Conservation (phyloP, 176 grass and related monocot genomes). For the Aegilops umbellulata region DNA sequence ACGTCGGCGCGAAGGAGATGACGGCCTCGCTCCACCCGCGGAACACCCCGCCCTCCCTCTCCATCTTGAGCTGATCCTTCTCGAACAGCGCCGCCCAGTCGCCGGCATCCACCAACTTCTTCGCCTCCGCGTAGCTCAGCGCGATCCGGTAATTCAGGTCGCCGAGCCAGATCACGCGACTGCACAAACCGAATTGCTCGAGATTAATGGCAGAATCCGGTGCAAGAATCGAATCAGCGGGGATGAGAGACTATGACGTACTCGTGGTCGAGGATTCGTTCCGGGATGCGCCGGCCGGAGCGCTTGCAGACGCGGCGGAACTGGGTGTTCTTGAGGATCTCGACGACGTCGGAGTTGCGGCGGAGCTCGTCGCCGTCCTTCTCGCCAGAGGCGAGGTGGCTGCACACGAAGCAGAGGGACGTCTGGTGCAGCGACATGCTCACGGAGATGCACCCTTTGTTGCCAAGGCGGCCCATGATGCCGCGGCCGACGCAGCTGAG, state of each 20-base stretch:
- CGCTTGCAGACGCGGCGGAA: slow-evolving; percentile 61
- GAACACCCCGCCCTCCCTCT: slow-evolving; percentile 75
- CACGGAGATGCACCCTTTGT: slow-evolving; percentile 95
- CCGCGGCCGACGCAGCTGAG: slow-evolving; percentile 81
- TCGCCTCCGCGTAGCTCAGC: slow-evolving; percentile 68
- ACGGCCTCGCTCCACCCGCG: slow-evolving; percentile 81
- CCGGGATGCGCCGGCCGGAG: slow-evolving; percentile 50
- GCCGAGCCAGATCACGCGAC: slow-evolving; percentile 76
- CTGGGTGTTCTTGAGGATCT: slow-evolving; percentile 85
- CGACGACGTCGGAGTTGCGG: slow-evolving; percentile 78
- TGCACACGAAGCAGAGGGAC: slow-evolving; percentile 86
- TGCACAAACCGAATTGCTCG: slow-evolving; percentile 11
- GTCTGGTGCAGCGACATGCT: slow-evolving; percentile 94
- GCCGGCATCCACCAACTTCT: slow-evolving; percentile 58
- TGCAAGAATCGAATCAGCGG: background rate
- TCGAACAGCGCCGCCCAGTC: slow-evolving; percentile 82
- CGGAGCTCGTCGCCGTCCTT: slow-evolving; percentile 90
- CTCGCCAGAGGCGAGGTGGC: slow-evolving; percentile 92
- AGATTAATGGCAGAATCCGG: background rate
- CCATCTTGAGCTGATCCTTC: slow-evolving; percentile 91
- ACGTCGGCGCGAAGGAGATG: slow-evolving; percentile 87
- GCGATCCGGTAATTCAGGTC: slow-evolving; percentile 88
- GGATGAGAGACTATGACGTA: slow-evolving; percentile 18
- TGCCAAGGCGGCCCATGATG: slow-evolving; percentile 88
- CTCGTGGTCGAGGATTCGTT: slow-evolving; percentile 88